Base-by-base conservation (phyloP, 495 filamentous ascomycete species). In the Aspergillus kassunensis region DNA sequence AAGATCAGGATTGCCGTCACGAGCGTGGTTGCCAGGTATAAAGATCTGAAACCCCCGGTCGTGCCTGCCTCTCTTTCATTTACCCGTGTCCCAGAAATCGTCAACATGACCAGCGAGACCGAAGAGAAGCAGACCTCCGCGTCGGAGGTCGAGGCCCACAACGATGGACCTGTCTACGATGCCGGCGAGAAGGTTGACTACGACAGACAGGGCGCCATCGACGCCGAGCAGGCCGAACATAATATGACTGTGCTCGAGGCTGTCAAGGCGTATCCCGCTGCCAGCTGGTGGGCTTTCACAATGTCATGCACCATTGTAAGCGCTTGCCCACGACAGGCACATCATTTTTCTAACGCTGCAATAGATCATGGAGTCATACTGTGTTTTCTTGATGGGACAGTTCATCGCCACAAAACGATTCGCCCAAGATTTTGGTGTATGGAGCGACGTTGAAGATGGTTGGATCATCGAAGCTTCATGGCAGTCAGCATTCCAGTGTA, bases 231-330 rank as follows among this genome's bases (percentile, higher is more conserved):
- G 31, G 58, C 29, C 27, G 69, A 72, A 46, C 62, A 63, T 53
- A 31, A 61, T 23, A 65, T 64, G 65, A 58, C 63, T 12, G 52
- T 59, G 2, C 61, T 64, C 55, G 53, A 56, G 34, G 57, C 65
- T 13, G 65, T 69, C 43, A 71, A 66, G 53, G 62, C 61, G 8
- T 76, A 78, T 57, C 77, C 75, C 23, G 73, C 72, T 55, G 77
- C 77, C 45, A 69, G 74, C 37, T 66, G 60, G 15, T 80, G 74
- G 74, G 70, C 66, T 4, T 73, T 73, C 53, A 60, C 55, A 45
- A 66, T 73, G 61, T 73, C 67, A 27, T 74, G 67, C 50, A 74
- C 71, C 13, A 74, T 74, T 49, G 70, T 71, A 51, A 70, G 66
- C 44, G 43, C 54, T 47, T 35, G 43, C 29, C 29, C 40, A 51